Evolutionary conservation across 2,329 filamentous ascomycete genomes (phyloP).

Genomic region (Ascochyta viciae-villosae): DNA sequence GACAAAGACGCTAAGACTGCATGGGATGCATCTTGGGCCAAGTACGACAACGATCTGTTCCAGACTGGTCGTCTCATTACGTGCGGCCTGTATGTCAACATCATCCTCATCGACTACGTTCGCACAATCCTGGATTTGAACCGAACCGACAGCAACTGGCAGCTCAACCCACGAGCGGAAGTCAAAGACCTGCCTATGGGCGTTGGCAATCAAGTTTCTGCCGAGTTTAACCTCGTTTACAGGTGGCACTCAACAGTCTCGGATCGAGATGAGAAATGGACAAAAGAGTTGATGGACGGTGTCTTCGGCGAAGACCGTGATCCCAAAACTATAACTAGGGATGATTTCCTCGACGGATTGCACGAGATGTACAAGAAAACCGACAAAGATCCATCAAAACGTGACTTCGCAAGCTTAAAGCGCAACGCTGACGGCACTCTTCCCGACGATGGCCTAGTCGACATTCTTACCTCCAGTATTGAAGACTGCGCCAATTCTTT

Average conservation of each 20-base stretch:
- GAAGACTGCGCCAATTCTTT: slow-evolving; percentile 74
- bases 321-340: slow-evolving; percentile 62
- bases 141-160: slow-evolving; percentile 78
- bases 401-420: slow-evolving; percentile 71
- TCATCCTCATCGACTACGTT: slow-evolving; percentile 61
- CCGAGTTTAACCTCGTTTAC: slow-evolving; percentile 89
- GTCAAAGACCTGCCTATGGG: slow-evolving; percentile 71
- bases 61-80: slow-evolving; percentile 60
- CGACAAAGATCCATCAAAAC: slow-evolving; percentile 70
- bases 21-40: slow-evolving; percentile 44
- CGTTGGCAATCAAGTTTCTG: slow-evolving; percentile 82
- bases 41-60: slow-evolving; percentile 58
- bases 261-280: slow-evolving; percentile 80
- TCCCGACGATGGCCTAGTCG: slow-evolving; percentile 76
- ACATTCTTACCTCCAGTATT: slow-evolving; percentile 71
- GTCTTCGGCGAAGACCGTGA: slow-evolving; percentile 57
- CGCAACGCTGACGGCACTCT: slow-evolving; percentile 73
- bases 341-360: slow-evolving; percentile 69
- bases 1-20: slow-evolving; percentile 24
- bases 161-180: slow-evolving; percentile 76
- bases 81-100: slow-evolving; percentile 62
- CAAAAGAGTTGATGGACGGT: slow-evolving; percentile 61
- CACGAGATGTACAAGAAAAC: slow-evolving; percentile 68
- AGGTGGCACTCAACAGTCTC: slow-evolving; percentile 84
- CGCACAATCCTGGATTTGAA: slow-evolving; percentile 66